These are phyloP conservation scores for Ceratobasidium sp. DNA, from an alignment of 1,284 basidiomycete genomes.

Conservation along the genomic window DNA sequence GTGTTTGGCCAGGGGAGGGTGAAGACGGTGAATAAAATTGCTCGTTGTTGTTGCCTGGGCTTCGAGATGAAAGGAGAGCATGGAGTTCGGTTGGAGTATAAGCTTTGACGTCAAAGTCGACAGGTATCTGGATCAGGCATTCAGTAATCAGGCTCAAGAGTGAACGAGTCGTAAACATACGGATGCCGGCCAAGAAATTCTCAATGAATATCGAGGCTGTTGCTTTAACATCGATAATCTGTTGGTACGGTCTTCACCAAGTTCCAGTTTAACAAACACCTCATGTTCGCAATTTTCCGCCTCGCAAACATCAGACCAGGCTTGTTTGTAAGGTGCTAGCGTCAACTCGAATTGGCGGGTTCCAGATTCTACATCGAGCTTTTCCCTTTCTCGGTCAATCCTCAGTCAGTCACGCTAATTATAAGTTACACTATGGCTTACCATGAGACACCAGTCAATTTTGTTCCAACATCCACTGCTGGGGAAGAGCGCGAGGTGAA, in stretches of 20 bases:
- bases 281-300: conserved; percentile 3
- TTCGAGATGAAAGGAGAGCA: background rate
- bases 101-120: conserved; percentile 12
- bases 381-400: background rate
- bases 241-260: background rate
- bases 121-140: background rate
- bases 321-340: background rate
- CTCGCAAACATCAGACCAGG: conserved; percentile 12
- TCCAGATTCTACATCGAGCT: background rate
- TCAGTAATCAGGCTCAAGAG: background rate
- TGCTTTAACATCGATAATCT: background rate
- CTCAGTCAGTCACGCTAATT: background rate
- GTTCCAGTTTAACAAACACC: conserved; percentile 1
- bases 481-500: conserved; percentile 1
- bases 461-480: background rate
- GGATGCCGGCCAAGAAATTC: conserved; percentile 33
- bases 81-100: conserved; percentile 13
- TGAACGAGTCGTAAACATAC: background rate
- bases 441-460: background rate
- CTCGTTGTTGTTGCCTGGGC: background rate
- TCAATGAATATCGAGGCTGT: conserved; percentile 4
- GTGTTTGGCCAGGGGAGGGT: background rate
- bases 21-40: background rate
- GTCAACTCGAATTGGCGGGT: background rate
- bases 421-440: background rate